These are phyloP conservation scores for Tuber melanosporum DNA, from an alignment of 495 filamentous ascomycete genomes.

Conservation along the genomic window DNA sequence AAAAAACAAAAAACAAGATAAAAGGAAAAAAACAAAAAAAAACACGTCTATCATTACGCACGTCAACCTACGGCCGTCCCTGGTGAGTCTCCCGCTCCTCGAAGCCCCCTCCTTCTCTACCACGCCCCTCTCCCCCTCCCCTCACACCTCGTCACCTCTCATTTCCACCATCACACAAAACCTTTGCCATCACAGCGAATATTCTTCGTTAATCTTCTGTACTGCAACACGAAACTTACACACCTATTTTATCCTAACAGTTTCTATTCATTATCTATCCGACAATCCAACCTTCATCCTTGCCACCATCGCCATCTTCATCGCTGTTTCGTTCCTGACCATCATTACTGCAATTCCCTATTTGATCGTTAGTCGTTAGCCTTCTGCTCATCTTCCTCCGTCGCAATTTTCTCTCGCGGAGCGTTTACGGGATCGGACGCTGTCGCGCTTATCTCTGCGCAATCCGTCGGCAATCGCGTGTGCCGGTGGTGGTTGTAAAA, in stretches of 20 bases:
- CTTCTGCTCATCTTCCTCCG: not conserved
- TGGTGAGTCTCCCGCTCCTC: constrained; percentile 8
- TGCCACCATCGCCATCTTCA: constrained; percentile 6
- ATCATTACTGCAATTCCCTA: constrained; percentile 17
- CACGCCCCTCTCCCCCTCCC: constrained; percentile 1
- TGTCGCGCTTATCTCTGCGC: constrained; percentile 28
- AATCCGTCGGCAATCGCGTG: constrained; percentile 15
- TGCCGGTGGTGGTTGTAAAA: constrained; percentile 23
- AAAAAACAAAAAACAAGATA: not conserved
- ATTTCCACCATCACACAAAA: constrained; percentile 23
- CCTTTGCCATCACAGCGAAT: not conserved
- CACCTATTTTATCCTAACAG: constrained; percentile 2
- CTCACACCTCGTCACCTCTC: constrained; percentile 22
- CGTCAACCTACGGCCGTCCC: not conserved
- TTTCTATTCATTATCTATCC: constrained; percentile 5
- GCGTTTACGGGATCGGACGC: constrained; percentile 26
- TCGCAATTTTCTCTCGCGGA: constrained; percentile 11
- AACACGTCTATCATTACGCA: constrained; percentile 2
- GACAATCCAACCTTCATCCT: not conserved
- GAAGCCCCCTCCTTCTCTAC: constrained; percentile 9
- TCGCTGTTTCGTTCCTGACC: constrained; percentile 17
- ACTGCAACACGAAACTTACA: not conserved
- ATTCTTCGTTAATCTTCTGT: constrained; percentile 11
- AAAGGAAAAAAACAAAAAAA: not conserved
- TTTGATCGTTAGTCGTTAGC: constrained; percentile 10